Evolutionary conservation across 1,284 basidiomycete species (phyloP), one percentile per base, ranked within the genome.

Genomic region (Puccinia novopanici): DNA sequence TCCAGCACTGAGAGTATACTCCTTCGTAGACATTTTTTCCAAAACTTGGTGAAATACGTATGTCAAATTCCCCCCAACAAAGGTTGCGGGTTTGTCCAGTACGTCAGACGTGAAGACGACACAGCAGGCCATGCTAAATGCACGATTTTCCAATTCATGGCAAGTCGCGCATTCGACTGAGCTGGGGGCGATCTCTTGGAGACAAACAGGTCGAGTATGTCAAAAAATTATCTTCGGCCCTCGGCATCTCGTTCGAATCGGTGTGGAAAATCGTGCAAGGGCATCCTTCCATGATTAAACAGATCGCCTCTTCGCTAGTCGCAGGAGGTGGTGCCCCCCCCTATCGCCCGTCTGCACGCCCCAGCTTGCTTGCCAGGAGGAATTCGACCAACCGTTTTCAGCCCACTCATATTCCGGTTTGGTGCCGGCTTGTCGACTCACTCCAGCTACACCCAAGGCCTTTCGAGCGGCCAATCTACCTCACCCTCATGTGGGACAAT

Each of bases 41-140:
- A 34, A 93, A 93, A 24, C 95, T 95, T 84, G 93, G 93, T 68
- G 92, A 93, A 82, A 95, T 95, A 80, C 94, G 84, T 95, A 95
- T 85, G 94, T 96, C 85, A 97, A 97, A 94, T 97, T 9, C 95
- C 95, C 2, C 92, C 93, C 37, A 94, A 93, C 71, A 97, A 97
- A 85, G 93, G 95, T 82, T 97, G 95, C 84, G 94, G 95, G 0
- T 98, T 98, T 84, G 94, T 98, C 40, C 94, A 96, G 86, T 97
- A 94, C 84, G 92, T 95, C 37, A 89, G 91, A 82, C 95, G 97
- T 87, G 90, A 90, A 15, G 95, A 97, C 86, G 95, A n/a, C 95
- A 8, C 93, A 96, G 85, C 89, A 90, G 37, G 94, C 95, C 2
- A 97, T 98, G 83, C 92, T 94, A 93, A 86, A 95, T 97, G 94